phyloP scores from a whole-genome alignment of 164 flowering plant genomes.

The Berberis thunbergii region DNA sequence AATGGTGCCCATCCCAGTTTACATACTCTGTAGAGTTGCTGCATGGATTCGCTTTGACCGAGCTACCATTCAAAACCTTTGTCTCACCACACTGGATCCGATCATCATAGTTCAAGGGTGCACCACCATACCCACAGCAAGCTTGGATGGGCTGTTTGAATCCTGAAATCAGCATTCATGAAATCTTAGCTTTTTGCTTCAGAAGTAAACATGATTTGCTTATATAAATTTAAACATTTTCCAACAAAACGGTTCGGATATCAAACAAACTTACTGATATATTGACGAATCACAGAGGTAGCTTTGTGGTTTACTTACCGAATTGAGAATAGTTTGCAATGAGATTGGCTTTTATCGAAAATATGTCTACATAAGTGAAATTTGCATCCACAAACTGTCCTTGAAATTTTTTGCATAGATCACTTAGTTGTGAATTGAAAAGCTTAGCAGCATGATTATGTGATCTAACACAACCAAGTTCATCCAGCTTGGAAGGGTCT shows the following conservation, averaged over 20 bases:
- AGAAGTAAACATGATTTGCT: too few species aligned
- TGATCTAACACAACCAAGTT: slow-evolving; percentile 58
- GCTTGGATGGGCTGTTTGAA: slow-evolving; percentile 56
- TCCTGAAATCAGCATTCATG: slow-evolving; percentile 33
- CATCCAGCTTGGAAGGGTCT: slow-evolving; percentile 76
- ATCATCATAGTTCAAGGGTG: slow-evolving; percentile 61
- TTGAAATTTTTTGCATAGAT: slow-evolving; percentile 50
- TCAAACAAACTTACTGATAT: too few species aligned
- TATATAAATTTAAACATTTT: too few species aligned
- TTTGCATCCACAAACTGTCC: slow-evolving; percentile 50
- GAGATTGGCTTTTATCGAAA: slow-evolving; percentile 55
- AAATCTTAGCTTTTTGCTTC: background rate
- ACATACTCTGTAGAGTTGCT: slow-evolving; percentile 49
- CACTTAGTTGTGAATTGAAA: slow-evolving; percentile 85
- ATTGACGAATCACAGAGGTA: too few species aligned
- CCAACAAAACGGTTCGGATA: too few species aligned
- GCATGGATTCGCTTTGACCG: slow-evolving; percentile 51
- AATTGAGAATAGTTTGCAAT: slow-evolving; percentile 67
- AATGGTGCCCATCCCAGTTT: slow-evolving; percentile 86
- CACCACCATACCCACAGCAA: slow-evolving; percentile 83
- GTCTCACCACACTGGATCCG: slow-evolving; percentile 60
- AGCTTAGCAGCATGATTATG: slow-evolving; percentile 81
- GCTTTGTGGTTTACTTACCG: slow-evolving; percentile 32
- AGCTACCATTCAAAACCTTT: slow-evolving; percentile 50
- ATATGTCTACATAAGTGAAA: slow-evolving; percentile 69